phyloP scores from a whole-genome alignment of 1,284 basidiomycete species.

The Malassezia sympodialis region DNA sequence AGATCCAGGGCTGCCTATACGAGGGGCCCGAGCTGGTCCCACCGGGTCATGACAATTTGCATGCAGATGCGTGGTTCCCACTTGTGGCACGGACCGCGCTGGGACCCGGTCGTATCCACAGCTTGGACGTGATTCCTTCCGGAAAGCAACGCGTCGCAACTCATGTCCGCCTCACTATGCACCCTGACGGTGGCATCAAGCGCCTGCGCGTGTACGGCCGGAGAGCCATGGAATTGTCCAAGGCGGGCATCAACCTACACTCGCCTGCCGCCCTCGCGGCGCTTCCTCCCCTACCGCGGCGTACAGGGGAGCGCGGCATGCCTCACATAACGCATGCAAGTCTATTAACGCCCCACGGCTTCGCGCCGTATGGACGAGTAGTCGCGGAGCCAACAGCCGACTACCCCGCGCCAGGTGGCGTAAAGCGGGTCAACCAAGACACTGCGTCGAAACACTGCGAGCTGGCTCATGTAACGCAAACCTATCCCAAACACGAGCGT shows the following conservation, averaged over 20 bases:
- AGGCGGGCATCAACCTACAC: slow-evolving; percentile 15
- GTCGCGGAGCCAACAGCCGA: slow-evolving; percentile 22
- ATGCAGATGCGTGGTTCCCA: slow-evolving; percentile 57
- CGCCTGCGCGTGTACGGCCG: slow-evolving; percentile 72
- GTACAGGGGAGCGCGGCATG: slow-evolving; percentile 4
- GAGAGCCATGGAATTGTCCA: slow-evolving; percentile 48
- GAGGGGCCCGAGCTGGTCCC: slow-evolving; percentile 27
- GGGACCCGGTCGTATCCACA: slow-evolving; percentile 81
- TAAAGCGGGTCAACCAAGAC: slow-evolving; percentile 39
- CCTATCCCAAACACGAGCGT: slow-evolving; percentile 20
- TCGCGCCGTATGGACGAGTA: slow-evolving; percentile 32
- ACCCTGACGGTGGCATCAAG: slow-evolving; percentile 92
- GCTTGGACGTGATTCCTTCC: slow-evolving; percentile 64
- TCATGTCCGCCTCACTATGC: slow-evolving; percentile 78
- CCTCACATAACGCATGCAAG: slow-evolving; percentile 17
- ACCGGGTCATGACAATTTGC: slow-evolving; percentile 10
- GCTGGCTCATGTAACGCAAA: slow-evolving; percentile 22
- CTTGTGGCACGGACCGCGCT: slow-evolving; percentile 69
- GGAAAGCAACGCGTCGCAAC: slow-evolving; percentile 56
- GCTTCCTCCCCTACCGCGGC: slow-evolving; percentile 24
- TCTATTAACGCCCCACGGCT: slow-evolving; percentile 17
- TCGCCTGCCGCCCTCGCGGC: slow-evolving; percentile 18
- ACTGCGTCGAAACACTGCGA: slow-evolving; percentile 34
- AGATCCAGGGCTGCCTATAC: slow-evolving; percentile 61
- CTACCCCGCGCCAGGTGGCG: slow-evolving; percentile 4